These are phyloP conservation scores for Xylaria grammica DNA, from an alignment of 495 filamentous ascomycete species.

Conservation along the genomic window DNA sequence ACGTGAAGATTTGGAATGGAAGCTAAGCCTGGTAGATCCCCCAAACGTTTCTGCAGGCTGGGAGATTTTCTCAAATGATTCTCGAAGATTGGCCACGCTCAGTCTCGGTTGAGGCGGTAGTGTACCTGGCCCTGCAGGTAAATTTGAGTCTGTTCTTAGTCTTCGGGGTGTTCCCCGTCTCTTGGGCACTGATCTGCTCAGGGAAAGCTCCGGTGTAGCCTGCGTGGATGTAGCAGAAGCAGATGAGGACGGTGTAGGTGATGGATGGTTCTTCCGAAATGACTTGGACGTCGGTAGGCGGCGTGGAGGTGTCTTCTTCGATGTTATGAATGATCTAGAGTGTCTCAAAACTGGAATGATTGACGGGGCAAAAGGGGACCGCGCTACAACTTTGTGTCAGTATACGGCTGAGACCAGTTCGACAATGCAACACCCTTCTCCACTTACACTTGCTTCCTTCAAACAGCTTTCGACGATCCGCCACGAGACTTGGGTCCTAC, in stretches of 20 bases:
- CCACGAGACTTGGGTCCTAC: slow-evolving; percentile 36
- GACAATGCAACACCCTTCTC: background rate
- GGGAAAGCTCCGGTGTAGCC: background rate
- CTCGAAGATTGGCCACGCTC: slow-evolving; percentile 45
- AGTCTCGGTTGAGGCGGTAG: slow-evolving; percentile 23
- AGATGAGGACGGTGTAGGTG: slow-evolving; percentile 22
- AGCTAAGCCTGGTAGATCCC: background rate
- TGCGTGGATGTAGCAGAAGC: slow-evolving; percentile 13
- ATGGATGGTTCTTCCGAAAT: slow-evolving; percentile 19
- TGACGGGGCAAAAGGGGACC: slow-evolving; percentile 22
- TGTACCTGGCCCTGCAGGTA: background rate
- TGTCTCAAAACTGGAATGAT: slow-evolving; percentile 4
- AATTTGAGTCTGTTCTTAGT: background rate
- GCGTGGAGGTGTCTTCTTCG: slow-evolving; percentile 3
- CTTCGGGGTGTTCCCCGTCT: background rate
- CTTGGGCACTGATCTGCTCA: background rate
- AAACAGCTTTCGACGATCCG: slow-evolving; percentile 42
- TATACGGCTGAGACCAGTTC: slow-evolving; percentile 7
- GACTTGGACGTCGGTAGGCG: slow-evolving; percentile 14
- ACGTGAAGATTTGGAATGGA: background rate
- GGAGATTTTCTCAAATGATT: slow-evolving; percentile 38
- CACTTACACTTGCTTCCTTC: slow-evolving; percentile 37
- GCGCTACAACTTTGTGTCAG: slow-evolving; percentile 25
- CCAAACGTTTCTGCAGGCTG: background rate
- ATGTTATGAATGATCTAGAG: slow-evolving; percentile 3